Conservation (phyloP, 2,329 filamentous ascomycete species). For the Chaetomium strumarium region DNA sequence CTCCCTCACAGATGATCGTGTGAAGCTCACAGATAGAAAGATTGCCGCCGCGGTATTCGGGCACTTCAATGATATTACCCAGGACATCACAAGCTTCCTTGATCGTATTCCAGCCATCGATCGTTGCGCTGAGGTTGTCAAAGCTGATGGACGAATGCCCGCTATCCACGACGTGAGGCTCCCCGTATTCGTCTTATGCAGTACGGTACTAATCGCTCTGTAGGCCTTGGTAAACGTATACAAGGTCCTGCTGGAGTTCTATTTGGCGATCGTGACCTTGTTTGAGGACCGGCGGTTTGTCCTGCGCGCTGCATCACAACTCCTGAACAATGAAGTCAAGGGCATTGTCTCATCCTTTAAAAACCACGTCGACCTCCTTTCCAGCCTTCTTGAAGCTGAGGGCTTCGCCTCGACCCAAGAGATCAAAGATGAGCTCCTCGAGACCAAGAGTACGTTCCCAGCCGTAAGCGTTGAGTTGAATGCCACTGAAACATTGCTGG, state of each 20-base stretch:
- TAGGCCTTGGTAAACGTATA: not conserved
- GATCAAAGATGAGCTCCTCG: not conserved
- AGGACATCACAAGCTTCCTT: not conserved
- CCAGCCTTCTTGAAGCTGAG: not conserved
- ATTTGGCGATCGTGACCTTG: not conserved
- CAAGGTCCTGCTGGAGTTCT: not conserved
- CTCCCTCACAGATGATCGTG: not conserved
- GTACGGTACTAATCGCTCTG: not conserved
- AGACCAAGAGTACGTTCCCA: not conserved
- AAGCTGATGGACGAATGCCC: not conserved
- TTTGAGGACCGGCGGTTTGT: not conserved
- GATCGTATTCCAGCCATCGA: not conserved
- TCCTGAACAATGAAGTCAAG: not conserved
- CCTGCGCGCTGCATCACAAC: not conserved
- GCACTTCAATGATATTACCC: not conserved
- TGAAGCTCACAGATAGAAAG: not conserved
- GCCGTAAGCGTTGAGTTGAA: not conserved
- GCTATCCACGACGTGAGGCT: not conserved
- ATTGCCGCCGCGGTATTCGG: constrained; percentile 1
- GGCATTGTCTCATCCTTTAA: not conserved
- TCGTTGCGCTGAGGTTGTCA: not conserved
- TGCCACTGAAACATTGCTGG: not conserved
- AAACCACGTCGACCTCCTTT: not conserved
- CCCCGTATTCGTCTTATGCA: not conserved
- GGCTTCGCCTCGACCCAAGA: not conserved